phyloP scores from a whole-genome alignment of 2,329 filamentous ascomycete species.

The Scedosporium apiospermum region DNA sequence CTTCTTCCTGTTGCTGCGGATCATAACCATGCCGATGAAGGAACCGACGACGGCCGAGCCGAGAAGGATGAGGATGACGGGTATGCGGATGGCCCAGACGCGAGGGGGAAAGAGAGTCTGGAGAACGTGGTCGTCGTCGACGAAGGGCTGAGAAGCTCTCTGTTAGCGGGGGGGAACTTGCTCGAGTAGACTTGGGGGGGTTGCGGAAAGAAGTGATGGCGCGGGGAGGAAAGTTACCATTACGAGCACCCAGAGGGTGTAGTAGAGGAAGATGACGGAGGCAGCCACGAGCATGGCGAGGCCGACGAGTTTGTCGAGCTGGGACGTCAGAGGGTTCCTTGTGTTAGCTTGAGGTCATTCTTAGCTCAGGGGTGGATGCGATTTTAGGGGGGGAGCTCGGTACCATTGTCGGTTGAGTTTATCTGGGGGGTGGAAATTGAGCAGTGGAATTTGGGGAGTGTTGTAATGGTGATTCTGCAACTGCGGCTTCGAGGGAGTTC shows the following conservation, averaged over 20 bases:
- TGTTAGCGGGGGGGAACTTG: conserved; percentile 6
- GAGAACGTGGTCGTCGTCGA: conserved; percentile 86
- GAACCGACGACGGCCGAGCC: conserved; percentile 90
- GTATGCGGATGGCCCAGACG: conserved; percentile 97
- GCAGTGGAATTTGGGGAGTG: background rate
- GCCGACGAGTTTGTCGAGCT: conserved; percentile 82
- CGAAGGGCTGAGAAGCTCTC: conserved; percentile 64
- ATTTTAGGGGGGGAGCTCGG: background rate
- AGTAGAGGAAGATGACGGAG: conserved; percentile 66
- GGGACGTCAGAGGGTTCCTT: conserved; percentile 8
- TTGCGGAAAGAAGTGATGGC: conserved; percentile 6
- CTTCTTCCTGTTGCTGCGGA: conserved; percentile 96
- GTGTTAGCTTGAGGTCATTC: background rate
- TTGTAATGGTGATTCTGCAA: background rate
- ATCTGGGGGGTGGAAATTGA: background rate
- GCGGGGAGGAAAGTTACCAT: conserved; percentile 55
- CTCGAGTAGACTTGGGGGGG: background rate
- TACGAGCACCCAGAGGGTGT: conserved; percentile 93
- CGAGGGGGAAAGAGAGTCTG: conserved; percentile 94
- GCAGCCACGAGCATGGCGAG: conserved; percentile 60
- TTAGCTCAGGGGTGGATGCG: background rate
- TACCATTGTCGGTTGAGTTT: conserved; percentile 3
- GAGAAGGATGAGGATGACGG: conserved; percentile 89
- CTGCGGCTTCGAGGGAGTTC: background rate
- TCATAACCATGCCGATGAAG: conserved; percentile 96